Evolutionary conservation across 2,329 filamentous ascomycete species (phyloP).

Genomic region (Emmonsiellopsis sp.): DNA sequence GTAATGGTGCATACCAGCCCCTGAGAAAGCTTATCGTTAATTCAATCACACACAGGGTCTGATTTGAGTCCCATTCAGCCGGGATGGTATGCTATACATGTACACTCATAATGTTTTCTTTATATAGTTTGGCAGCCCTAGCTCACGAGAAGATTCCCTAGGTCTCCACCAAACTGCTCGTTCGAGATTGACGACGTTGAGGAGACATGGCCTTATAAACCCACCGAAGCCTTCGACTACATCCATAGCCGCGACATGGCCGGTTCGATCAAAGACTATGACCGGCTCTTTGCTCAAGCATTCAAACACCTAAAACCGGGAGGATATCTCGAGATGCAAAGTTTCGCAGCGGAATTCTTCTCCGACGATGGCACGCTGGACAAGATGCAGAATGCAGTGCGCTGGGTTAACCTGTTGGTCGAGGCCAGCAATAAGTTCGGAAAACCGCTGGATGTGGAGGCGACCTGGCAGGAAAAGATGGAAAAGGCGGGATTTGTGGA

Average conservation of each 20-base stretch:
- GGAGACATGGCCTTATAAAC: constrained; percentile 13
- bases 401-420: not conserved
- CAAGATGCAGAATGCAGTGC: not conserved
- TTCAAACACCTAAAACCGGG: constrained; percentile 34
- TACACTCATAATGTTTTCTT: not conserved
- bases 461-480: constrained; percentile 35
- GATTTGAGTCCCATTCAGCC: constrained; percentile 4
- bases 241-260: constrained; percentile 17
- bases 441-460: constrained; percentile 25
- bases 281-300: constrained; percentile 10
- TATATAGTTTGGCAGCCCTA: not conserved
- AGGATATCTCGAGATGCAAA: constrained; percentile 44
- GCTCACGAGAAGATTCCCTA: constrained; percentile 1
- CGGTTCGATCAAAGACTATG: constrained; percentile 14
- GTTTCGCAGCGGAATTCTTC: constrained; percentile 15
- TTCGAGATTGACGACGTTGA: constrained; percentile 20
- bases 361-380: constrained; percentile 20
- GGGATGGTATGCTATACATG: not conserved
- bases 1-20: no score
- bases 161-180: constrained; percentile 17
- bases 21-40: not conserved
- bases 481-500: constrained; percentile 46
- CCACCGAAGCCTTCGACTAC: constrained; percentile 13
- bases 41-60: not conserved
- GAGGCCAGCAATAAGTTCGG: constrained; percentile 21